phyloP scores from a whole-genome alignment of 225 moss, liverwort and hornwort genomes.

The Rhytidiadelphus loreus region DNA sequence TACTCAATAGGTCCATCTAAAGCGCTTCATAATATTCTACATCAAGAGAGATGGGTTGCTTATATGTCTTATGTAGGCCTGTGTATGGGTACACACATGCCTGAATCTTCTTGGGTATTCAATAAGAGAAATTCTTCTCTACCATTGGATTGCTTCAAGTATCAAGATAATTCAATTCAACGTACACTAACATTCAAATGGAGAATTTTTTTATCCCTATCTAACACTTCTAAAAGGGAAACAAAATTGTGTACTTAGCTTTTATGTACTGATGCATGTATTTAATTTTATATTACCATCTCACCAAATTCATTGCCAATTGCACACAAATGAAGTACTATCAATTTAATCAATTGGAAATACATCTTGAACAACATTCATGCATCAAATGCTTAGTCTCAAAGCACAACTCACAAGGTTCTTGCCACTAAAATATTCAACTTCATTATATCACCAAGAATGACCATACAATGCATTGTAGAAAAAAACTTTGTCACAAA shows the following conservation, averaged over 20 bases:
- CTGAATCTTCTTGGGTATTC: conserved; percentile 26
- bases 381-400: neutral
- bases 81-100: conserved; percentile 71
- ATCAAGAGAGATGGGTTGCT: rapidly evolving
- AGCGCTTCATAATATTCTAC: rapidly evolving
- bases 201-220: neutral
- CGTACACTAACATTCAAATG: too few species aligned
- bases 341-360: neutral
- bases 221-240: neutral
- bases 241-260: neutral
- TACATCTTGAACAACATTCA: neutral
- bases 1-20: neutral
- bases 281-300: neutral
- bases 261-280: neutral
- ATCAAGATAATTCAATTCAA: conserved; percentile 13
- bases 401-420: neutral
- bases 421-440: neutral
- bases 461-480: neutral
- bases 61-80: conserved; percentile 49
- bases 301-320: neutral
- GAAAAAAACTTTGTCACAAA: too few species aligned
- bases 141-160: conserved; percentile 53
- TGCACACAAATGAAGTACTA: neutral
- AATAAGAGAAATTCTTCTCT: conserved; percentile 17
- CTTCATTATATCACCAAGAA: neutral